Percentiles rank a stretch among this genome's conserved stretches.
Conservation (phyloP, 441 rosid species). For the Populus hybrid region DNA sequence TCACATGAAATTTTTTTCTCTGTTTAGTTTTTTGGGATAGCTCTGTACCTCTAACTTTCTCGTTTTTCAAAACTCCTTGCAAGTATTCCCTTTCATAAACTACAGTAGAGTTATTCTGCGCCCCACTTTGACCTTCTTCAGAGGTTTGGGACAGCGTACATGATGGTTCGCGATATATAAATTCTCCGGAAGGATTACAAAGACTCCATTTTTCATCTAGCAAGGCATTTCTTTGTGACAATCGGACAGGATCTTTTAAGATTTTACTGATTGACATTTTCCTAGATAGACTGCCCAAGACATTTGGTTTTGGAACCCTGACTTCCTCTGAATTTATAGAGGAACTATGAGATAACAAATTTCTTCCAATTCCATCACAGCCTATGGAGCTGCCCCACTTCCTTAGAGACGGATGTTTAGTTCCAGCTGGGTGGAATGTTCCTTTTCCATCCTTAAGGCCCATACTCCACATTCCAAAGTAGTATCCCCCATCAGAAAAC, state of each 20-base stretch:
- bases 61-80: conserved; percentile 91
- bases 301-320: conserved; percentile 31
- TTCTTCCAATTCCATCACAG: conserved; percentile 40
- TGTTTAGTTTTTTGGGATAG: conserved; percentile 40
- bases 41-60: conserved; percentile 43
- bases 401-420: conserved; percentile 61
- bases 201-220: conserved; percentile 42
- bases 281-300: conserved; percentile 64
- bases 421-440: conserved; percentile 76
- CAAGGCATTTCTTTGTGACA: conserved; percentile 39
- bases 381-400: conserved; percentile 46
- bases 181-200: conserved; percentile 37
- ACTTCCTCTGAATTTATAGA: conserved; percentile 41
- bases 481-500: conserved; percentile 76
- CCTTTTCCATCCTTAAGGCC: conserved; percentile 92
- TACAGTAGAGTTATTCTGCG: conserved; percentile 32
- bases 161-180: conserved; percentile 26
- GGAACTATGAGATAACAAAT: conserved; percentile 39
- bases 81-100: conserved; percentile 86
- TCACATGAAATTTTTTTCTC: conserved; percentile 36
- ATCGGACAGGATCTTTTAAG: conserved; percentile 43
- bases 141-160: conserved; percentile 34
- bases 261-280: conserved; percentile 40
- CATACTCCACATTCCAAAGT: conserved; percentile 77
- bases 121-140: conserved; percentile 39